These are phyloP conservation scores for Starmerella bombi DNA, from an alignment of 805 yeast species.

Conservation along the genomic window DNA sequence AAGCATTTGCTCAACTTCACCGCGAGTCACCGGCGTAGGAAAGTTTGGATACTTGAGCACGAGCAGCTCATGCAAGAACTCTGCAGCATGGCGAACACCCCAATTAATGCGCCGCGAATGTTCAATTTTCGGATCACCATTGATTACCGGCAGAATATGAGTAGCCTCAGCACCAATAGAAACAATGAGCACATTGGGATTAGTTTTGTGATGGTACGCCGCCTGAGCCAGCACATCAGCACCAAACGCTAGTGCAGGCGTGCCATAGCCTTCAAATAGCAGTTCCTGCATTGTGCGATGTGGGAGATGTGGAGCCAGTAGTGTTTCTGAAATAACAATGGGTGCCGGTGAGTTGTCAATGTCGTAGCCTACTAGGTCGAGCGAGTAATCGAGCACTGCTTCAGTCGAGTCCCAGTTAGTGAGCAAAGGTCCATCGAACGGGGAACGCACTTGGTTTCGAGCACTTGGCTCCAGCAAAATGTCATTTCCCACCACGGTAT, in stretches of 20 bases:
- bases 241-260: constrained; percentile 66
- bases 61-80: constrained; percentile 48
- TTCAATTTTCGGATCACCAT: constrained; percentile 51
- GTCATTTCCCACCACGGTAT: constrained; percentile 75
- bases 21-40: constrained; percentile 54
- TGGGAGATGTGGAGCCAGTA: constrained; percentile 59
- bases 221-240: constrained; percentile 72
- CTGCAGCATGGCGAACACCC: constrained; percentile 72
- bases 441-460: constrained; percentile 55
- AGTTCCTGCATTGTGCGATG: constrained; percentile 66
- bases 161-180: constrained; percentile 76
- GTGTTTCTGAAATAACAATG: constrained; percentile 61
- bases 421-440: constrained; percentile 75
- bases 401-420: constrained; percentile 92
- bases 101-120: constrained; percentile 74
- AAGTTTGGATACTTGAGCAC: constrained; percentile 82
- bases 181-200: constrained; percentile 51
- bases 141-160: constrained; percentile 64
- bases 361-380: constrained; percentile 60
- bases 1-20: constrained; percentile 54
- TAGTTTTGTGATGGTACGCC: constrained; percentile 29
- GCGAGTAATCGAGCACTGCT: constrained; percentile 66
- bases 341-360: constrained; percentile 40
- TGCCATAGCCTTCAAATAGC: constrained; percentile 69
- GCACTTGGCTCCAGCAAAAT: constrained; percentile 56